Evolutionary conservation across 257 asterid genomes (phyloP).

Genomic region (Primulina huaijiensis): DNA sequence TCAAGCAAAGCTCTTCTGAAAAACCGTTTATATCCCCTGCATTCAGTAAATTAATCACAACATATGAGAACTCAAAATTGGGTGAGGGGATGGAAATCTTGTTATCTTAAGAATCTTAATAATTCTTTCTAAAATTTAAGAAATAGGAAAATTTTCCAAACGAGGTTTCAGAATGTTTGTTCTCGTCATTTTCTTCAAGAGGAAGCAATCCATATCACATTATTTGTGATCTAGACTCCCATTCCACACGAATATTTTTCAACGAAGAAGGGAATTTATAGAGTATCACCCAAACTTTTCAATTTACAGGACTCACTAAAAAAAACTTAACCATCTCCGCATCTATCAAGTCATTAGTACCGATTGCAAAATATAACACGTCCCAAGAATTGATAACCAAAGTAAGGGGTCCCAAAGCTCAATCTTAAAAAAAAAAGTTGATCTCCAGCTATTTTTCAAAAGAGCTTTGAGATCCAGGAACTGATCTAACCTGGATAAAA

Average conservation of each 20-base stretch:
- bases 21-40: conserved; percentile 79
- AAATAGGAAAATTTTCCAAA: too few species aligned
- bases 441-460: too few species aligned
- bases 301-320: background rate
- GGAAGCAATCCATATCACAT: too few species aligned
- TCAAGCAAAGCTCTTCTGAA: conserved; percentile 68
- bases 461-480: background rate
- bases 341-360: background rate
- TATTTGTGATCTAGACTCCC: background rate
- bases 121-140: background rate
- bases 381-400: background rate
- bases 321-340: background rate
- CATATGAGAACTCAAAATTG: conserved; percentile 6
- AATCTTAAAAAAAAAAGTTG: too few species aligned
- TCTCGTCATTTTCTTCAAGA: too few species aligned
- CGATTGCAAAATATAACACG: background rate
- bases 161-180: too few species aligned
- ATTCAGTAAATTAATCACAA: conserved; percentile 7
- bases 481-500: background rate
- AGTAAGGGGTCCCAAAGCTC: background rate
- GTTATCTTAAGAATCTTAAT: background rate
- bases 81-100: background rate
- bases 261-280: background rate
- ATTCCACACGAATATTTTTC: background rate
- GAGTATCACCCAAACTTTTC: background rate